Evolutionary conservation across 208 protist species (phyloP).

Genomic region (Herpetomonas tarakana): DNA sequence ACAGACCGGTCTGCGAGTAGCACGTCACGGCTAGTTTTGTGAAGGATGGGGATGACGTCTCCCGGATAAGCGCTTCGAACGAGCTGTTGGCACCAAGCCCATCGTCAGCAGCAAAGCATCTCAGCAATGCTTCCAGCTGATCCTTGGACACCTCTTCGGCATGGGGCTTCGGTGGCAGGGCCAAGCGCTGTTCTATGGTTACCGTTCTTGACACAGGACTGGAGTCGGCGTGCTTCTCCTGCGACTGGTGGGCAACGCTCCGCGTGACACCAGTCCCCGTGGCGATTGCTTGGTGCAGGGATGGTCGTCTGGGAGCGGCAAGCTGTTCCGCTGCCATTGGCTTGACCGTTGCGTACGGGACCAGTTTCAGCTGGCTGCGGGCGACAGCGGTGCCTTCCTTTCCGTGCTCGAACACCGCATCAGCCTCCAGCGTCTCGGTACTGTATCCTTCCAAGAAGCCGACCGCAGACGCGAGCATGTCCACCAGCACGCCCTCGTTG

Average conservation of each 20-base stretch:
- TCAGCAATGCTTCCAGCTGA: not conserved
- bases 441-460: conserved; percentile 51
- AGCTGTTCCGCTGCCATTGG: too few species aligned
- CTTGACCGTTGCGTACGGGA: conserved; percentile 17
- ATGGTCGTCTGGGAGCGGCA: too few species aligned
- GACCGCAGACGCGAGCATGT: conserved; percentile 41
- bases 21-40: conserved; percentile 3
- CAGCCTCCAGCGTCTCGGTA: conserved; percentile 29
- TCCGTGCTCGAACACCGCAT: conserved; percentile 13
- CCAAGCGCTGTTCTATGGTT: not conserved
- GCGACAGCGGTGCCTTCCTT: conserved; percentile 11
- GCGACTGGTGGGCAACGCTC: not conserved
- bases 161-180: not conserved
- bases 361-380: conserved; percentile 32
- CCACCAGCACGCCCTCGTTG: conserved; percentile 13
- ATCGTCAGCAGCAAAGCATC: not conserved
- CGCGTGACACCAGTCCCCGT: too few species aligned
- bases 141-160: not conserved
- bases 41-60: not conserved
- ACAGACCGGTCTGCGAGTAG: conserved; percentile 8
- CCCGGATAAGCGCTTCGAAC: not conserved
- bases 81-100: not conserved
- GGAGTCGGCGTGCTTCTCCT: too few species aligned
- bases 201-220: too few species aligned
- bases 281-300: too few species aligned